Evolutionary conservation across 1,284 basidiomycete species (phyloP), one percentile per base, ranked within the genome.

Genomic region (Ustilago hordei): DNA sequence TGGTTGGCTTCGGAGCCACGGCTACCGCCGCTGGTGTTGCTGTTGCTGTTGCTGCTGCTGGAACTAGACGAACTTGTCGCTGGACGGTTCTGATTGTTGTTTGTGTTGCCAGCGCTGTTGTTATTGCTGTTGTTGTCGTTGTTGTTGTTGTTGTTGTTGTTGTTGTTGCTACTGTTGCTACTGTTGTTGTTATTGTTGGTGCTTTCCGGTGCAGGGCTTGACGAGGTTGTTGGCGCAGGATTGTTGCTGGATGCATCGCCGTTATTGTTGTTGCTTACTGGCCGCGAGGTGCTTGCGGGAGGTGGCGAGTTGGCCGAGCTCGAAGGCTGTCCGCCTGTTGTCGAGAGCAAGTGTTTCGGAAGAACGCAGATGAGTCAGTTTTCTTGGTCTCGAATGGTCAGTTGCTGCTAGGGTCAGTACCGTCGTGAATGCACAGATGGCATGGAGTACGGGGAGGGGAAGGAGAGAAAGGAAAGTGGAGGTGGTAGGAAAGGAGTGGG

Each of bases 201-300:
- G 52, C 19, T 64, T 55, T 65, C 65, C 6, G 65, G 55, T 2
- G 65, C 55, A 15, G 71, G 43, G 52, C 36, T 68, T 12, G 63
- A 45, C 23, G 66, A 63, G 15, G 71, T 53, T 32, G 65, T 58
- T 6, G 70, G 41, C 31, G 65, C 66, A 32, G 64, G 69, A 17
- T 60, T 53, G 15, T 52, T 61, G 54, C 36, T 35, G 13, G 69
- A 59, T 23, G 63, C 53, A 0, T 47, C 57, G 28, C 41, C 47
- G 23, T 53, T 47, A 17, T 66, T 63, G 56, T 66, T 63, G 60
- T 36, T 65, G n/a, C 59, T 35, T 0, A 64, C n/a, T 9, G 69
- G 12, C 2, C 38, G n/a, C 13, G 64, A 59, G 4, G 64, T 60
- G 4, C 58, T 52, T 15, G 64, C 64, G 6, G 69, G 60, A 52